Percentiles rank a stretch among this genome's conserved stretches.
phyloP scores from a whole-genome alignment of 257 asterid species.

The Solanum chmielewskii region DNA sequence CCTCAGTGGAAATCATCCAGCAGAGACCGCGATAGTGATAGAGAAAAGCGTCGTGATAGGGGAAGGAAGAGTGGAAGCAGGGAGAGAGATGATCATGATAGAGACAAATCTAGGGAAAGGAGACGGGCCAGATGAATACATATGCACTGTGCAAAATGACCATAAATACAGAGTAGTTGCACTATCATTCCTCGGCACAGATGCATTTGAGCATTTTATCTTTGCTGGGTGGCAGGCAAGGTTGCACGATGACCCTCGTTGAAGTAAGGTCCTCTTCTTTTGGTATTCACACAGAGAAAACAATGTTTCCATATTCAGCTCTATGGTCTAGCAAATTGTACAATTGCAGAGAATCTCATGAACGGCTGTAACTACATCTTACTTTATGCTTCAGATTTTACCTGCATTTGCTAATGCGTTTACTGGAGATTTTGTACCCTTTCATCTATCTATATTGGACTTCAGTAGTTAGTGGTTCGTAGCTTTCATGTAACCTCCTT shows the following conservation, averaged over 20 bases:
- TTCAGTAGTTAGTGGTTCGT: neutral
- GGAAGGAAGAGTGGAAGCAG: constrained; percentile 61
- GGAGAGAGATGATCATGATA: constrained; percentile 70
- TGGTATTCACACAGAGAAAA: neutral
- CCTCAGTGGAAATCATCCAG: constrained; percentile 47
- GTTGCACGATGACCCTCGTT: neutral
- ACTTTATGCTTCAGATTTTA: neutral
- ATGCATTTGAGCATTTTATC: neutral
- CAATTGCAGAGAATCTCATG: neutral
- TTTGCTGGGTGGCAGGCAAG: neutral
- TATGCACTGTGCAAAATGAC: neutral
- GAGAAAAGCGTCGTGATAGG: constrained; percentile 43
- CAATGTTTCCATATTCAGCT: neutral
- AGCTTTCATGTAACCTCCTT: neutral
- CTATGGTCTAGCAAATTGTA: neutral
- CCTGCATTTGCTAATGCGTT: neutral
- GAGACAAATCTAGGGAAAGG: constrained; percentile 54
- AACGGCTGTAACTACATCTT: neutral
- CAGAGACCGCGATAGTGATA: constrained; percentile 55
- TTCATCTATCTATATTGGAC: neutral
- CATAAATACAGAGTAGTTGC: neutral
- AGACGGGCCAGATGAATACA: constrained; percentile 44
- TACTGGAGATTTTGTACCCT: neutral
- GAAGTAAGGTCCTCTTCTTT: neutral
- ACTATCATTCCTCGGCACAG: neutral